Percentiles rank a stretch among this genome's conserved stretches.
Conservation (phyloP, 2,329 filamentous ascomycete genomes). For the Calycina marina region DNA sequence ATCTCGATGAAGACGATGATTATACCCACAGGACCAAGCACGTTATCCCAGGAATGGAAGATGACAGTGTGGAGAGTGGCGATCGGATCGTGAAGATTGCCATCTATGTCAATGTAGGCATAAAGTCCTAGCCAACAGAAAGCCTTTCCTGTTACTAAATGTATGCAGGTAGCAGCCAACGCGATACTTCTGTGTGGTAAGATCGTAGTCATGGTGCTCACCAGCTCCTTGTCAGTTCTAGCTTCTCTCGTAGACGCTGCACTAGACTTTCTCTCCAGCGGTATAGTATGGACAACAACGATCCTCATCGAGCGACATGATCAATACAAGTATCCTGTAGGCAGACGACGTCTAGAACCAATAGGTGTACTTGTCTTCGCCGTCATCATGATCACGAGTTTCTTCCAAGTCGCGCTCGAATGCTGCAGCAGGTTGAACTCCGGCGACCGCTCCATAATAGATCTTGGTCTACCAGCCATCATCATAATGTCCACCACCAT, state of each 20-base stretch:
- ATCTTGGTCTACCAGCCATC: constrained; percentile 37
- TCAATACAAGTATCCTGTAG: constrained; percentile 36
- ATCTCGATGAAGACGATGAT: constrained; percentile 29
- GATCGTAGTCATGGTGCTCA: constrained; percentile 37
- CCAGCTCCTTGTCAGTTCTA: constrained; percentile 43
- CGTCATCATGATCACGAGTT: constrained; percentile 48
- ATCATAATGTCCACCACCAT: constrained; percentile 42
- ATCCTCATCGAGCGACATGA: constrained; percentile 34
- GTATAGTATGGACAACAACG: constrained; percentile 47
- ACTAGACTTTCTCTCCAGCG: constrained; percentile 42
- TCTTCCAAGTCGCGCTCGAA: constrained; percentile 44
- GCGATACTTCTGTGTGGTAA: constrained; percentile 41
- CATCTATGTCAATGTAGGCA: constrained; percentile 63
- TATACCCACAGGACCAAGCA: constrained; percentile 31
- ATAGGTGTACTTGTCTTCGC: constrained; percentile 48
- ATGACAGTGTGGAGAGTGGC: constrained; percentile 59
- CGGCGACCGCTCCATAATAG: constrained; percentile 30
- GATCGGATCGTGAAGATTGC: constrained; percentile 70
- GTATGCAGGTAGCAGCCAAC: too few relatives aligned
- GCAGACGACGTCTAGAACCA: constrained; percentile 40
- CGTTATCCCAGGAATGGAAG: constrained; percentile 55
- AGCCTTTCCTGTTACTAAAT: too few relatives aligned
- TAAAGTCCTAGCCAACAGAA: too few relatives aligned
- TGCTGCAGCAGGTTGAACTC: constrained; percentile 43
- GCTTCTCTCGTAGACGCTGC: constrained; percentile 47